Evolutionary conservation across 805 yeast species (phyloP), one percentile per base, ranked within the genome.

Genomic region (Wickerhamomyces bovis): DNA sequence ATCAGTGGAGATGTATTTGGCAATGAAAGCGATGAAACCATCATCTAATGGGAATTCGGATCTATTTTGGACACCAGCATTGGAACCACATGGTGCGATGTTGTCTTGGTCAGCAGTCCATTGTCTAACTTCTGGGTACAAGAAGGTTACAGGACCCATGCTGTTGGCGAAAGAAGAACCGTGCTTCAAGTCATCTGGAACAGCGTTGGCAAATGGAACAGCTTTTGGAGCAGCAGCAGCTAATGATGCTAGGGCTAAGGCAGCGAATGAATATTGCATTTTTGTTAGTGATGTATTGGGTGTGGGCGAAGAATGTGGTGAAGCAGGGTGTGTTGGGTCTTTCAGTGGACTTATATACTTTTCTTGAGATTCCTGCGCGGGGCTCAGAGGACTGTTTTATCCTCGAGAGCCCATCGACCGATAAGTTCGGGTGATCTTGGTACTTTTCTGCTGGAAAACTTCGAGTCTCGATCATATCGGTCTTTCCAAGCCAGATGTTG

Each of bases 91-190:
- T 50, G 77, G 77, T 11, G 75, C 73, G 30, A 64, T 59, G 52
- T 69, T 68, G 53, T 72, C 77, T 20, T 64, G 63, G 42, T 69
- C 75, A 41, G 65, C 75, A 21, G 70, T 60, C 77, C 77, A 72
- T 50, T 65, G 71, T 63, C 77, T 68, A 46, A 63, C 70, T 6
- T 54, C 50, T 48, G 77, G 77, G 60, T 66, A 72, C 47, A 72
- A 40, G 50, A 60, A 57, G 16, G 60, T 57, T n/a, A 58, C 52
- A 42, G 63, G 63, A 43, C 63, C 63, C 61, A 60, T 60, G 23
- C 43, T 43, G 46, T 45, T 49, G n/a, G 56, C 46, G 26, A 38
- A 53, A 2, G 62, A 53, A 15, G 63, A 53, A 47, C 63, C 63
- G 40, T 60, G 63, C 46, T 57, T 59, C 28, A 46, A 40, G 12